Conservation (phyloP, 2,329 filamentous ascomycete genomes). For the Cladobotryum protrusum region DNA sequence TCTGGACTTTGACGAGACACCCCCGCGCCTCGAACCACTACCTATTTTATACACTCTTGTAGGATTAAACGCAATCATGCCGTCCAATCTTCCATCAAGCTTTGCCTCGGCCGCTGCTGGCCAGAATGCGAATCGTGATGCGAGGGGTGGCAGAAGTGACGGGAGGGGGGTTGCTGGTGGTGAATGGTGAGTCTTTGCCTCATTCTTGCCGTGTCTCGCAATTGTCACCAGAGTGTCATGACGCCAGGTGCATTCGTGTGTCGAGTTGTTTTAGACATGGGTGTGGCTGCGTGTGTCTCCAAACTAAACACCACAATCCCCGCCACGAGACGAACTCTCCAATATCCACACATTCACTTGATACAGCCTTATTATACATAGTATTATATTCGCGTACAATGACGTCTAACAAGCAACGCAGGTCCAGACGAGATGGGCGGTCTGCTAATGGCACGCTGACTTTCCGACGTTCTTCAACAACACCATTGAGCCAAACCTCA, state of each 20-base stretch:
- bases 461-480: slow-evolving; percentile 58
- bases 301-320: background rate
- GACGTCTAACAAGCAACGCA: slow-evolving; percentile 20
- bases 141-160: slow-evolving; percentile 53
- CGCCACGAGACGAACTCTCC: background rate
- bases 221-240: too few relatives aligned
- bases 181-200: slow-evolving; percentile 59
- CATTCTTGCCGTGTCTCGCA: background rate
- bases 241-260: background rate
- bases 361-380: background rate
- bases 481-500: slow-evolving; percentile 40
- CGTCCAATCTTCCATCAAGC: slow-evolving; percentile 72
- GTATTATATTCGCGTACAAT: slow-evolving; percentile 10
- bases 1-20: slow-evolving; percentile 9
- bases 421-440: slow-evolving; percentile 53
- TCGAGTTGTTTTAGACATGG: background rate
- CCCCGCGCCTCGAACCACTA: slow-evolving; percentile 4
- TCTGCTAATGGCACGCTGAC: slow-evolving; percentile 58
- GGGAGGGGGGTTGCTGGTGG: slow-evolving; percentile 51
- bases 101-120: slow-evolving; percentile 79
- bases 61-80: slow-evolving; percentile 41
- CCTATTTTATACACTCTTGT: background rate
- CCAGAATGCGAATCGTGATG: slow-evolving; percentile 58
- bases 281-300: background rate
- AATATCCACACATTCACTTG: background rate